Conservation (phyloP, 768 basidiomycete species). For the Cyclocybe aegerita region DNA sequence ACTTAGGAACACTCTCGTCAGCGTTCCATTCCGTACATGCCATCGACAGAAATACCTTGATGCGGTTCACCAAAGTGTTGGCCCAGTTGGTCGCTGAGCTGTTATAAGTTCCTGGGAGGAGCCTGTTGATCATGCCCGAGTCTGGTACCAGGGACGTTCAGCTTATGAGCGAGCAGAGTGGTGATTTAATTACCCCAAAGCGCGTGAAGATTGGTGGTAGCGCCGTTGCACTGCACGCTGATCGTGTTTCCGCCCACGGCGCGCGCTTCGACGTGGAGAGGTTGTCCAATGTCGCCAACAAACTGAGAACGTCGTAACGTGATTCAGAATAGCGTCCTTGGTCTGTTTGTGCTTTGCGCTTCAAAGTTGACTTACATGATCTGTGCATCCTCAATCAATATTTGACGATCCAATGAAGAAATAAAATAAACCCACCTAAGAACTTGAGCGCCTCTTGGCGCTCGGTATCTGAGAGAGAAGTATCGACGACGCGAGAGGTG, state of each 20-base stretch:
- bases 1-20: constrained; percentile 19
- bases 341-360: neutral
- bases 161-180: neutral
- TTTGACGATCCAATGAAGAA: neutral
- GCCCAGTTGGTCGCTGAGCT: constrained; percentile 40
- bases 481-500: constrained; percentile 46
- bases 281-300: constrained; percentile 50
- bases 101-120: constrained; percentile 31
- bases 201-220: constrained; percentile 44
- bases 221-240: constrained; percentile 35
- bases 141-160: constrained; percentile 20
- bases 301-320: constrained; percentile 26
- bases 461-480: constrained; percentile 39
- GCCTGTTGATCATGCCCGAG: constrained; percentile 38
- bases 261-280: constrained; percentile 46
- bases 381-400: constrained; percentile 12
- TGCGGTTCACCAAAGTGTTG: constrained; percentile 35
- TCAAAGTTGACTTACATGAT: constrained; percentile 26
- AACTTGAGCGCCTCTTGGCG: constrained; percentile 54
- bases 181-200: constrained; percentile 31
- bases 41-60: constrained; percentile 28
- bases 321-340: too few relatives aligned
- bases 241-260: constrained; percentile 47
- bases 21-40: too few relatives aligned
- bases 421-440: constrained; percentile 32